phyloP scores from a whole-genome alignment of 768 basidiomycete species.

The Auricularia heimuer region DNA sequence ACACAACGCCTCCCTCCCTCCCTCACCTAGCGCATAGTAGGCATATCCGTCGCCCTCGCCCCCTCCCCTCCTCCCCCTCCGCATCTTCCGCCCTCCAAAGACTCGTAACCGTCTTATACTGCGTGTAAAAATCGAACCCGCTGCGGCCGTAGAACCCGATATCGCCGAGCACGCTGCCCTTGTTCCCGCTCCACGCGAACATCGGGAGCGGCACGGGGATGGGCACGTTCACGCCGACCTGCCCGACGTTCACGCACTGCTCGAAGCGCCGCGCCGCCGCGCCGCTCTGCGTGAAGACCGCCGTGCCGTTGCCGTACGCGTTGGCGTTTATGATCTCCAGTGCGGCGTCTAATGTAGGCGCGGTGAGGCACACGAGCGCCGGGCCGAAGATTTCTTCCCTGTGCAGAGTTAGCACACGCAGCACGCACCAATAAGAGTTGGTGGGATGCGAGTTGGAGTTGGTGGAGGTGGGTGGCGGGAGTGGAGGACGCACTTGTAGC shows the following conservation, averaged over 20 bases:
- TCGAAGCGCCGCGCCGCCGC: slow-evolving; percentile 94
- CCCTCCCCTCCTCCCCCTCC: slow-evolving; percentile 40
- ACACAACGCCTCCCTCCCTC: too few species aligned
- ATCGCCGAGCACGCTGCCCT: slow-evolving; percentile 75
- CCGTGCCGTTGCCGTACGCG: slow-evolving; percentile 86
- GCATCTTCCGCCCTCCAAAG: slow-evolving; percentile 89
- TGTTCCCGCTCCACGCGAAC: slow-evolving; percentile 97
- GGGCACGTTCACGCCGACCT: slow-evolving; percentile 88
- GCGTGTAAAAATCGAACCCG: slow-evolving; percentile 92
- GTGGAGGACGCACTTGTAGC: slow-evolving; percentile 60
- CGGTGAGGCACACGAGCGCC: slow-evolving; percentile 66
- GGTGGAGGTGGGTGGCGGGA: not conserved
- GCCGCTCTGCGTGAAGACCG: slow-evolving; percentile 94
- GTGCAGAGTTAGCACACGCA: not conserved
- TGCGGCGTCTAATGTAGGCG: slow-evolving; percentile 82
- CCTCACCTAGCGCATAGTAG: slow-evolving; percentile 37
- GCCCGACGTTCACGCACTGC: slow-evolving; percentile 75
- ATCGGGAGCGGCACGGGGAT: slow-evolving; percentile 87
- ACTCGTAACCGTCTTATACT: slow-evolving; percentile 92
- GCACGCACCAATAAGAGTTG: too few species aligned
- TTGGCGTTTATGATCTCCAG: slow-evolving; percentile 84
- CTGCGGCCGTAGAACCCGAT: slow-evolving; percentile 88
- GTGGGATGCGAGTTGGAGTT: too few species aligned
- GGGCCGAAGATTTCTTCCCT: slow-evolving; percentile 97
- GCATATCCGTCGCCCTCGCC: slow-evolving; percentile 74